These are phyloP conservation scores for Lachancea meyersii DNA, from an alignment of 805 yeast species.

Conservation along the genomic window DNA sequence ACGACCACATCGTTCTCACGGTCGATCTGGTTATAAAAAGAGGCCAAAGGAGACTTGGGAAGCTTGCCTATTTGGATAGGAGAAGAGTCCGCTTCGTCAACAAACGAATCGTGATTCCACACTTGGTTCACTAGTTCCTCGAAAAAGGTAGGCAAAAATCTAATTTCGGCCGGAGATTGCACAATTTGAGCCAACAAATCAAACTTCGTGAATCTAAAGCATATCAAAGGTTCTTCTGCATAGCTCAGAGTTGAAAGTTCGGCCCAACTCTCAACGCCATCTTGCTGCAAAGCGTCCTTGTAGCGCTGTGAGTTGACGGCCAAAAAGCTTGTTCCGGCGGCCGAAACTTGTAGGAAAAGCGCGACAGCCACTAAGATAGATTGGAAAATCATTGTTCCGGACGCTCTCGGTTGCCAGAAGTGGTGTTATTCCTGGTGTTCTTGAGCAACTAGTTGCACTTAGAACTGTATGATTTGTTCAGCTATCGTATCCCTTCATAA, in stretches of 20 bases:
- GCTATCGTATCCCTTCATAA: not conserved
- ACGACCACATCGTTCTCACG: conserved; percentile 19
- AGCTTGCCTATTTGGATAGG: conserved; percentile 10
- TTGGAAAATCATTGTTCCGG: conserved; percentile 1
- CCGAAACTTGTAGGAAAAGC: conserved; percentile 3
- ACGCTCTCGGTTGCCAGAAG: not conserved
- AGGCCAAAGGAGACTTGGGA: conserved; percentile 18
- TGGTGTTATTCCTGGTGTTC: not conserved
- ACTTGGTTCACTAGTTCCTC: conserved; percentile 13
- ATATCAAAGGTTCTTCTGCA: conserved; percentile 19
- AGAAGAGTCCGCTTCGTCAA: not conserved
- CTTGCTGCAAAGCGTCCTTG: conserved; percentile 6
- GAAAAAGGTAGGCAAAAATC: conserved; percentile 20
- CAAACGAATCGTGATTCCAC: conserved; percentile 6
- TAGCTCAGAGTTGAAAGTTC: conserved; percentile 5
- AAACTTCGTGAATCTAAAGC: conserved; percentile 21
- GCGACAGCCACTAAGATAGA: conserved; percentile 1
- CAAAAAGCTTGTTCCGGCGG: conserved; percentile 9
- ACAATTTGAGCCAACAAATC: conserved; percentile 13
- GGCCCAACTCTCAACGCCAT: conserved; percentile 6
- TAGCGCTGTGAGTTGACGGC: conserved; percentile 14
- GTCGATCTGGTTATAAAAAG: conserved; percentile 17
- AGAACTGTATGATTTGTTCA: not conserved
- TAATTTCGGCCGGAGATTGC: conserved; percentile 10
- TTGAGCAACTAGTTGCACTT: not conserved